Base-by-base conservation (phyloP, 805 yeast genomes). In the Spathaspora girioi region DNA sequence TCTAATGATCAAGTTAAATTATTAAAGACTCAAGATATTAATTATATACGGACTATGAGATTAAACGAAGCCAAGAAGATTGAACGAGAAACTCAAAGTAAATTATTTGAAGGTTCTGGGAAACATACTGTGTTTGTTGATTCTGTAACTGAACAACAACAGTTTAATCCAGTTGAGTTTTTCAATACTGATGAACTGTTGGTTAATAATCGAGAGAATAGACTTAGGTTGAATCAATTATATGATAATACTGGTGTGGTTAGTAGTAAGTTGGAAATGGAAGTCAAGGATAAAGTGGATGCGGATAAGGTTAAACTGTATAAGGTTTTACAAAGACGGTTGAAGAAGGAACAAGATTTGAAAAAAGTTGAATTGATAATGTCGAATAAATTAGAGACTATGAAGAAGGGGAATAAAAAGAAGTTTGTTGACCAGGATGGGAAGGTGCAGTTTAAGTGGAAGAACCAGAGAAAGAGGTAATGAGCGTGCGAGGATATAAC, bases 331-430 rank as follows among this genome's bases (percentile, higher is more conserved):
- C 80, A 87, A 62, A 77, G 76, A 52, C 81, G 91, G 52, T 66
- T 89, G 60, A 84, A 86, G 56, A 80, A 96, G 59, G 88, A 84
- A 54, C 70, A 76, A 49, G 82, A 91, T 67, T 76, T 93, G 57
- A 73, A 75, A 47, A 78, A 78, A 47, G 87, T 93, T 15, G 86
- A 89, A 61, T 77, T 77, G 42, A 81, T 84, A 60, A 83, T 92
- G 83, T 88, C 87, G 51, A 60, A 81, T 51, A 96, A 91, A 60
- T 82, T 87, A 54, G 96, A 92, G 63, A 54, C 91, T 50, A 90
- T 93, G 96, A 89, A 89, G 66, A 87, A 84, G 57, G 98, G 98
- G 0, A 82, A 83, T 54, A 89, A 88, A 71, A 87, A 86, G 78
- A 91, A 91, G 73, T 66, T 86, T 5, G 75, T 78, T 2, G 86